Percentiles rank a stretch among this genome's conserved stretches.
Evolutionary conservation across 129 eudicot species (phyloP).

Genomic region (Erigeron canadensis): DNA sequence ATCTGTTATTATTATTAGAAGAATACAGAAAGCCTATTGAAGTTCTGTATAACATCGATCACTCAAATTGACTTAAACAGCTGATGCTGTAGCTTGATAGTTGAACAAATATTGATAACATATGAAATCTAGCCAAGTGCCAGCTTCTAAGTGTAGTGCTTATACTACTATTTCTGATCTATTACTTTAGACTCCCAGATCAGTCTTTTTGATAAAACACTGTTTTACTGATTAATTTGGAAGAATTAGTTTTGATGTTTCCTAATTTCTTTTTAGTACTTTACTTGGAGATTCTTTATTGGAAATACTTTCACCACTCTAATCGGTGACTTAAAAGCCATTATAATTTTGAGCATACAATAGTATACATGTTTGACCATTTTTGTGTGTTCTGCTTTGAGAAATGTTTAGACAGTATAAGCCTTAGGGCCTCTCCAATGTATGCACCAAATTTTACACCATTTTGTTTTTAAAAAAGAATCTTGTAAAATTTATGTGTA

Average conservation of each 20-base stretch:
- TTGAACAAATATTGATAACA: background rate
- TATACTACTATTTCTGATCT: background rate
- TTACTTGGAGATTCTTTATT: too few relatives aligned
- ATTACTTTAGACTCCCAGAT: background rate
- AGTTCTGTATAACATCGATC: too few relatives aligned
- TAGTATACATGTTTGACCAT: background rate
- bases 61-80: too few relatives aligned
- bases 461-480: too few relatives aligned
- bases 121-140: conserved; percentile 3
- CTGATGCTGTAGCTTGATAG: conserved; percentile 11
- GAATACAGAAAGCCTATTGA: too few relatives aligned
- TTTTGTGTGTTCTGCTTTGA: conserved; percentile 9
- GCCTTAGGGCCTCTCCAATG: conserved; percentile 8
- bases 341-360: background rate
- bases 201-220: background rate
- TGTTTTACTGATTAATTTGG: background rate
- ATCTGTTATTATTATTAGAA: too few relatives aligned
- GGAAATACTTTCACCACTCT: background rate
- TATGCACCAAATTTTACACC: background rate
- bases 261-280: background rate
- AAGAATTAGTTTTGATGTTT: conserved; percentile 10
- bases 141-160: conserved; percentile 10
- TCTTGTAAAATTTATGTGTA: too few relatives aligned
- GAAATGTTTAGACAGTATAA: conserved; percentile 2
- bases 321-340: conserved; percentile 3